These are phyloP conservation scores for Crithidia bombi DNA, from an alignment of 208 protist species.

Conservation along the genomic window DNA sequence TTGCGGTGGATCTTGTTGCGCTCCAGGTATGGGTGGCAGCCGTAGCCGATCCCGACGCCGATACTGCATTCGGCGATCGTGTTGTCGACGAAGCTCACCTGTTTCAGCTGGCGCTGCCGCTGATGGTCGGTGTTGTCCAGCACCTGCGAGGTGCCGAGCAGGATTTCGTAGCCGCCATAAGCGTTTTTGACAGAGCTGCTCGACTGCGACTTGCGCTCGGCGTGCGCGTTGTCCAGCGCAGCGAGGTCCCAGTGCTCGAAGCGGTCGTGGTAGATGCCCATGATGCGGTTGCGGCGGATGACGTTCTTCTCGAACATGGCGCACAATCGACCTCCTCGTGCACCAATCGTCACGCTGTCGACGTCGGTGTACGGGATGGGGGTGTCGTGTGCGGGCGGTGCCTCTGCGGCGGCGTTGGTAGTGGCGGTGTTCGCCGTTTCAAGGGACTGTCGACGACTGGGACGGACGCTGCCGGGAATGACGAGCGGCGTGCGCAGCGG, in stretches of 20 bases:
- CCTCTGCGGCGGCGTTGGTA: not conserved
- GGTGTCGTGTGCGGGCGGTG: conserved; percentile 19
- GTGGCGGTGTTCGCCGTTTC: not conserved
- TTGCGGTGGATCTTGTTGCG: conserved; percentile 71
- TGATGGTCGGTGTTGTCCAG: conserved; percentile 48
- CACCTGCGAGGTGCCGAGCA: conserved; percentile 62
- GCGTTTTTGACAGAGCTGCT: conserved; percentile 46
- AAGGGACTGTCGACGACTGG: not conserved
- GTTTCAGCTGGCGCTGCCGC: conserved; percentile 55
- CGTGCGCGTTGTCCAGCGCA: conserved; percentile 29
- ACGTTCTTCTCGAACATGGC: conserved; percentile 65
- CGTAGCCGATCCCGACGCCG: conserved; percentile 71
- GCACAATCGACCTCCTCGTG: conserved; percentile 38
- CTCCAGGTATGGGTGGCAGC: conserved; percentile 78
- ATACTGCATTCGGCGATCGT: conserved; percentile 72
- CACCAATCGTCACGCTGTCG: conserved; percentile 9
- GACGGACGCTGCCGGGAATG: conserved; percentile 9
- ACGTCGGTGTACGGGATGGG: conserved; percentile 19
- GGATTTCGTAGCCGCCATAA: conserved; percentile 58
- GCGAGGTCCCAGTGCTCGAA: conserved; percentile 69
- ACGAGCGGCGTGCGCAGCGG: conserved; percentile 45
- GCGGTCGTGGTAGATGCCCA: conserved; percentile 85
- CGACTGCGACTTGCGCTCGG: conserved; percentile 15
- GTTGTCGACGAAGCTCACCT: conserved; percentile 81
- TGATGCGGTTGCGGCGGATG: conserved; percentile 75